phyloP scores from a whole-genome alignment of 2,329 filamentous ascomycete species.

The Colletotrichum truncatum region DNA sequence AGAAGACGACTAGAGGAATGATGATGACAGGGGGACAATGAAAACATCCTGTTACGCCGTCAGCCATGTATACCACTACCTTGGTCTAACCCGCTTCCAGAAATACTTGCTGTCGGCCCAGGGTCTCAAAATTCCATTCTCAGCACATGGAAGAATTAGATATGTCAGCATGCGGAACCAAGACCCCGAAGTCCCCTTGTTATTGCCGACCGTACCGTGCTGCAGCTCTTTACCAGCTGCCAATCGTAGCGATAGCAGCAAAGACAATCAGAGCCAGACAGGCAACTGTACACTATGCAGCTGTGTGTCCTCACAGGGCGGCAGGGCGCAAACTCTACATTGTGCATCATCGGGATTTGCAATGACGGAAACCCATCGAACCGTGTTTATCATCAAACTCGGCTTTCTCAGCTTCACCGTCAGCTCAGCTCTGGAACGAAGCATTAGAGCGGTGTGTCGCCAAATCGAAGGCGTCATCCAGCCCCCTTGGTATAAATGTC shows the following conservation, averaged over 20 bases:
- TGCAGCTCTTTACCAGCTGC: not conserved
- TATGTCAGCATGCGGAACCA: conserved; percentile 30
- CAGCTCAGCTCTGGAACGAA: not conserved
- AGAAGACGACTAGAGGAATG: no score
- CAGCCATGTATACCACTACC: not conserved
- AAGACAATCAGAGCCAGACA: not conserved
- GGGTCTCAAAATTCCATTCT: not conserved
- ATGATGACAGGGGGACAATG: no score
- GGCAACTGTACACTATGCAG: not conserved
- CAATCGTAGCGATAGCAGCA: not conserved
- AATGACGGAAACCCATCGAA: conserved; percentile 31
- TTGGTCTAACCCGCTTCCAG: not conserved
- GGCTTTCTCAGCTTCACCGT: conserved; percentile 5
- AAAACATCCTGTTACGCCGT: no score
- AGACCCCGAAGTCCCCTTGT: conserved; percentile 11
- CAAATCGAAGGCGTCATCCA: conserved; percentile 26
- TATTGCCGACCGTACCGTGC: not conserved
- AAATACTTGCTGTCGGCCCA: not conserved
- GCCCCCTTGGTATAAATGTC: conserved; percentile 15
- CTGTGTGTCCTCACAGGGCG: not conserved
- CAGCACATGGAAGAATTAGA: conserved; percentile 1
- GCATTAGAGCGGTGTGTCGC: conserved; percentile 11
- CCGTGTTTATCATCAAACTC: conserved; percentile 9
- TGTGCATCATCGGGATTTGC: conserved; percentile 25
- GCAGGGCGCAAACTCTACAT: conserved; percentile 6